These are phyloP conservation scores for Debaryomyces sp. DNA, from an alignment of 1,139 yeast genomes.

Conservation along the genomic window DNA sequence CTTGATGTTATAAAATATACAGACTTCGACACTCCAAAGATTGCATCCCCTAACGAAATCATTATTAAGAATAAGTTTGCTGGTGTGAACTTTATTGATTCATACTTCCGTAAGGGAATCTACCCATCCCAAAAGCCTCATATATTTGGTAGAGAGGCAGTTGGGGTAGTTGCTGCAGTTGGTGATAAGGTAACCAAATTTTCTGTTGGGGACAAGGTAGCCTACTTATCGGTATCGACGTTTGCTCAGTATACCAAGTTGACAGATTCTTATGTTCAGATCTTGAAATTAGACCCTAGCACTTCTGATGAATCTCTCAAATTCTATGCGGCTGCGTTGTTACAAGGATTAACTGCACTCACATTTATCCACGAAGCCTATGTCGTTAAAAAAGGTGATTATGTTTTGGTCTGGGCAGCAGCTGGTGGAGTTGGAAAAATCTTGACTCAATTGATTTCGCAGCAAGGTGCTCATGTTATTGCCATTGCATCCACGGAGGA, in stretches of 20 bases:
- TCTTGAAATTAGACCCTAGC: constrained; percentile 53
- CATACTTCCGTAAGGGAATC: constrained; percentile 77
- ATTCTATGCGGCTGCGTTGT: constrained; percentile 58
- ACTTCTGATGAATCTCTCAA: constrained; percentile 50
- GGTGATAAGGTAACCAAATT: constrained; percentile 62
- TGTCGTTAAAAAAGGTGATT: constrained; percentile 66
- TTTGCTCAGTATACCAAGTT: constrained; percentile 75
- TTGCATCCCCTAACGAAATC: constrained; percentile 54
- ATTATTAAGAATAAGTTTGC: constrained; percentile 71
- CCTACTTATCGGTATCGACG: constrained; percentile 52
- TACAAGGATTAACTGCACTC: constrained; percentile 82
- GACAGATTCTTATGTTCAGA: constrained; percentile 27
- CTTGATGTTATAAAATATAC: constrained; percentile 44
- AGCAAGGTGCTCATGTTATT: constrained; percentile 75
- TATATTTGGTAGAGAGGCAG: constrained; percentile 80
- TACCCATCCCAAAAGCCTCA: constrained; percentile 64
- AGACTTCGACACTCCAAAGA: constrained; percentile 60
- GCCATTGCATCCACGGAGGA: constrained; percentile 81
- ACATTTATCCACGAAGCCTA: constrained; percentile 70
- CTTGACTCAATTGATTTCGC: constrained; percentile 61
- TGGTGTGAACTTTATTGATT: constrained; percentile 83
- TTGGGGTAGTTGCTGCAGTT: constrained; percentile 70
- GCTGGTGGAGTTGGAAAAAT: constrained; percentile 91
- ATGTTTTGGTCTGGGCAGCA: constrained; percentile 81
- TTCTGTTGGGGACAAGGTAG: constrained; percentile 73